These are phyloP conservation scores for Rauvolfia tetraphylla DNA, from an alignment of 257 asterid genomes.

Conservation along the genomic window DNA sequence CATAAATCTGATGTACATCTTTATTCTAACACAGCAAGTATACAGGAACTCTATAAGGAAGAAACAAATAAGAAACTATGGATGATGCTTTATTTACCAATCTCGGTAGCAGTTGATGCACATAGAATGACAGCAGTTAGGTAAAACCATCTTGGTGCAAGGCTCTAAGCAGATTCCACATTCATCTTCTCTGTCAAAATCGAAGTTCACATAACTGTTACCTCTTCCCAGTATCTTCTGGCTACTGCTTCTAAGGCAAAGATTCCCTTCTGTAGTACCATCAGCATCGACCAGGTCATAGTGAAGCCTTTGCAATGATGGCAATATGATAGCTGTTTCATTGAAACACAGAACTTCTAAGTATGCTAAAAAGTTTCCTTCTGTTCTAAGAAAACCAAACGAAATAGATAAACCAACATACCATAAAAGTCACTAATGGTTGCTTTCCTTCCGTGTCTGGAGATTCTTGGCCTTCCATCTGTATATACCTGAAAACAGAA, in stretches of 20 bases:
- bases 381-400: not conserved
- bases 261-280: slow-evolving; percentile 25
- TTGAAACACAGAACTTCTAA: slow-evolving; percentile 3
- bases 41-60: too few species aligned
- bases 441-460: slow-evolving; percentile 70
- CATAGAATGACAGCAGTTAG: slow-evolving; percentile 90
- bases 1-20: not conserved
- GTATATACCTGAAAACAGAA: slow-evolving; percentile 52
- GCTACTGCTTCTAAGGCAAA: slow-evolving; percentile 21
- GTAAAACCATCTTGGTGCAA: slow-evolving; percentile 80
- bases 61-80: not conserved
- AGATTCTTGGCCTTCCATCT: slow-evolving; percentile 66
- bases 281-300: slow-evolving; percentile 45
- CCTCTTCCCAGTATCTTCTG: slow-evolving; percentile 44
- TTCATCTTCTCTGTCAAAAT: slow-evolving; percentile 63
- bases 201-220: slow-evolving; percentile 25
- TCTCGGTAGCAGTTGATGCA: slow-evolving; percentile 85
- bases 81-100: slow-evolving; percentile 55
- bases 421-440: slow-evolving; percentile 75
- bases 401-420: slow-evolving; percentile 27
- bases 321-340: slow-evolving; percentile 71
- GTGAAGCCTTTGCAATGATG: slow-evolving; percentile 76
- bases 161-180: slow-evolving; percentile 84
- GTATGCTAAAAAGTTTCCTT: not conserved
- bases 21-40: not conserved